Base-by-base conservation (phyloP, 306 rosid genomes). In the Luffa aegyptiaca region DNA sequence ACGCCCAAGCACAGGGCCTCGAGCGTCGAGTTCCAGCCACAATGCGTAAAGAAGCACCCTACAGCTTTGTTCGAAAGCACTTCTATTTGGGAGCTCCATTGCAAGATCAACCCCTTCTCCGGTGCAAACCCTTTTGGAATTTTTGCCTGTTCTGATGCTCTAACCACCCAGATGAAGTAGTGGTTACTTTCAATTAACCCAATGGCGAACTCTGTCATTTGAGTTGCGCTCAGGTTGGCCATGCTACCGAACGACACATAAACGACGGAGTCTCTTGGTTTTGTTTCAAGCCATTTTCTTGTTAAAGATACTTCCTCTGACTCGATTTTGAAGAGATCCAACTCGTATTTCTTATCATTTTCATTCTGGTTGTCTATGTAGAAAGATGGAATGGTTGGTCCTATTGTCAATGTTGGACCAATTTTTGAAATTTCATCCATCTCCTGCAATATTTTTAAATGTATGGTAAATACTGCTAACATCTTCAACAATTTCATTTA, bases 211-310 rank as follows among this genome's bases (percentile, higher is more conserved):
- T 91, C 92, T 75, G 41, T 72, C 90, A 89, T 86, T 71, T 91
- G 92, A 46, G 77, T 70, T 58, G 8, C 79, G 76, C 84, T 84
- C 0, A 91, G 66, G 16, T 11, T 55, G 1, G 84, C 89, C 84
- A 86, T 81, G 86, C 92, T 91, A 0, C 96, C 93, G 65, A 88
- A 91, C 13, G 96, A 85, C 49, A 86, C 82, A 55, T 88, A 91
- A 31, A 88, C 76, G 1, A 86, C 89, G 1, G 93, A 88, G 4
- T 21, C 81, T 51, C 46, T 42, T 9, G 89, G 82, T 86, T 89
- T 91, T 35, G 46, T 18, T n/a, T 73, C 46, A 63, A 90, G 84
- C 93, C 97, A 90, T 10, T n/a, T 51, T 5, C 4, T 45, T 18
- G 10, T 79, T 69, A 64, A 68, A 45, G 68, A 48, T 8, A 83